These are phyloP conservation scores for Erysimum cheiranthoides DNA, from an alignment of 345 rosid species.

Conservation along the genomic window DNA sequence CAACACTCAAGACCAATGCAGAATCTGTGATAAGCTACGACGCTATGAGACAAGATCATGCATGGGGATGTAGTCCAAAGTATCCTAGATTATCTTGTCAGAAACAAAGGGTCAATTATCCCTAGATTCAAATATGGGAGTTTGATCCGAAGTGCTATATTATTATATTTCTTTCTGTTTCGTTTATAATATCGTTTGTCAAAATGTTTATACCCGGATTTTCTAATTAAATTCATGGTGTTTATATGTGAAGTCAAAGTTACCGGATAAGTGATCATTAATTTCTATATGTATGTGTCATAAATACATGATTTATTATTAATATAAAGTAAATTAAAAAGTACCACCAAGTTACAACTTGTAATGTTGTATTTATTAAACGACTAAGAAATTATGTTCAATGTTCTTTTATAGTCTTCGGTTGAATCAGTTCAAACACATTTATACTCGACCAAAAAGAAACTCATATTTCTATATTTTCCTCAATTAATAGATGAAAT, in stretches of 20 bases:
- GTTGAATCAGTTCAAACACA: neutral
- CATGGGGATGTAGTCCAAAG: conserved; percentile 37
- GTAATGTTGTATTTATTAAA: neutral
- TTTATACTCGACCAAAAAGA: neutral
- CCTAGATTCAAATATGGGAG: conserved; percentile 15
- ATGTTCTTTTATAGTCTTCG: neutral
- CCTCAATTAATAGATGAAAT: neutral
- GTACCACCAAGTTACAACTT: neutral
- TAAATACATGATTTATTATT: neutral
- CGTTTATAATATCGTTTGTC: neutral
- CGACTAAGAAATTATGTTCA: too few relatives aligned
- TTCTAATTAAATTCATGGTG: neutral
- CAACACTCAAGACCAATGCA: conserved; percentile 39
- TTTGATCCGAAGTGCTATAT: neutral
- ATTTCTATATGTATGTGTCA: neutral
- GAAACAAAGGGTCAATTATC: conserved; percentile 11
- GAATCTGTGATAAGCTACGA: conserved; percentile 29
- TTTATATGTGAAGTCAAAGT: too few relatives aligned
- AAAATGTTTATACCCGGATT: neutral
- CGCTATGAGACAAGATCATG: conserved; percentile 13
- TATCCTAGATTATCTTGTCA: neutral
- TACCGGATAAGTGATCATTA: neutral
- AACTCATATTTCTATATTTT: neutral
- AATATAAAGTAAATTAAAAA: neutral
- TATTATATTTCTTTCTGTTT: neutral